These are phyloP conservation scores for Termitomyces eurrhizus DNA, from an alignment of 768 basidiomycete species.

Conservation along the genomic window DNA sequence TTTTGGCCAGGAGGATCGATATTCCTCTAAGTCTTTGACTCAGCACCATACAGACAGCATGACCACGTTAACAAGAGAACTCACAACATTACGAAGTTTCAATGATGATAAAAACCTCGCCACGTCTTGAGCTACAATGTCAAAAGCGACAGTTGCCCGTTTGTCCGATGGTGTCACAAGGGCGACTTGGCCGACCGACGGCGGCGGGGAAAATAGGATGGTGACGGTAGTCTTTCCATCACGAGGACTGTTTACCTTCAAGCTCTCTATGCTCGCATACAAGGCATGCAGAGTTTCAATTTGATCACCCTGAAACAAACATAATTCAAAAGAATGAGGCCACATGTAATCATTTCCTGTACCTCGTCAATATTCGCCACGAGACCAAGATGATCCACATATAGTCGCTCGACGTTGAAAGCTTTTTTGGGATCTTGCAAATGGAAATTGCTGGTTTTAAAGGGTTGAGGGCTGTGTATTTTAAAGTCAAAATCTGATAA, in stretches of 20 bases:
- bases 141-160: slow-evolving; percentile 31
- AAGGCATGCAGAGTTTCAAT: slow-evolving; percentile 49
- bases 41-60: neutral
- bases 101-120: slow-evolving; percentile 38
- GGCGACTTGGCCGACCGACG: slow-evolving; percentile 31
- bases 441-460: slow-evolving; percentile 37
- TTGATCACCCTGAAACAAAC: slow-evolving; percentile 29
- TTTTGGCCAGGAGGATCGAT: slow-evolving; percentile 15
- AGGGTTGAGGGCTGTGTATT: slow-evolving; percentile 54
- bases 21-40: slow-evolving; percentile 6
- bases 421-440: slow-evolving; percentile 26
- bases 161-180: slow-evolving; percentile 14
- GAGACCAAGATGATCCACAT: slow-evolving; percentile 47
- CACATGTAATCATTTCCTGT: neutral
- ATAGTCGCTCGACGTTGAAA: slow-evolving; percentile 41
- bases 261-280: slow-evolving; percentile 29
- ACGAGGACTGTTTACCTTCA: slow-evolving; percentile 22
- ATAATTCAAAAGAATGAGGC: neutral
- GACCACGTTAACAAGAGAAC: slow-evolving; percentile 6
- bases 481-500: neutral
- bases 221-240: slow-evolving; percentile 25
- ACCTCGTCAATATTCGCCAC: slow-evolving; percentile 48
- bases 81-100: slow-evolving; percentile 44
- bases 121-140: slow-evolving; percentile 29
- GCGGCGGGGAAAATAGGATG: slow-evolving; percentile 31